These are phyloP conservation scores for Athelia psychrophila DNA, from an alignment of 1,284 basidiomycete genomes.

Conservation along the genomic window DNA sequence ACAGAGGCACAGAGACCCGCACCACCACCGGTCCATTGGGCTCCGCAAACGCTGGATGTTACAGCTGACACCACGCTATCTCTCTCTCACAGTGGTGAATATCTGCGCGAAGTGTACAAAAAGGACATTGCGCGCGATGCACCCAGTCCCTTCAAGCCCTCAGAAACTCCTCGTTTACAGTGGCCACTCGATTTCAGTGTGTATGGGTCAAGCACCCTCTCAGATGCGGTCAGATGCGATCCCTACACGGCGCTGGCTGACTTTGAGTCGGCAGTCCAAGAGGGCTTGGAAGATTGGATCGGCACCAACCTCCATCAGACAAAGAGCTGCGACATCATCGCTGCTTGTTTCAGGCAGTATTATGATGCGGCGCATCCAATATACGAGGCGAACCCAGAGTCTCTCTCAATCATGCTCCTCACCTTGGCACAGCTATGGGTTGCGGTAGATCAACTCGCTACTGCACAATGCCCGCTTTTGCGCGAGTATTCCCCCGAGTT, in stretches of 20 bases:
- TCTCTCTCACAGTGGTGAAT: constrained; percentile 21
- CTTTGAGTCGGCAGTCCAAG: constrained; percentile 29
- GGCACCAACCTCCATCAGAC: constrained; percentile 5
- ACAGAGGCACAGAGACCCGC: constrained; percentile 19
- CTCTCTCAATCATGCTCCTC: constrained; percentile 40
- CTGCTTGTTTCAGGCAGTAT: constrained; percentile 25
- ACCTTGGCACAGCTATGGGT: constrained; percentile 42
- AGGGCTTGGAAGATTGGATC: constrained; percentile 29
- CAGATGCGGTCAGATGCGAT: constrained; percentile 6
- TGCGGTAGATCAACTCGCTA: constrained; percentile 35
- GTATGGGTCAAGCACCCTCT: neutral
- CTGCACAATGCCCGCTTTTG: constrained; percentile 31
- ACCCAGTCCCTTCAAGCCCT: constrained; percentile 11
- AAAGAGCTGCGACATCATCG: constrained; percentile 12
- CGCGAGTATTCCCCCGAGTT: constrained; percentile 44
- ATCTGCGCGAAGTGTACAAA: constrained; percentile 13
- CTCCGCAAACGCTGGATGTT: constrained; percentile 22
- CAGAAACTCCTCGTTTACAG: constrained; percentile 1
- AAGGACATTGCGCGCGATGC: neutral
- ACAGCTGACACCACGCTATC: constrained; percentile 25
- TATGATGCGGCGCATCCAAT: constrained; percentile 16
- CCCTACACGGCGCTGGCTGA: constrained; percentile 26
- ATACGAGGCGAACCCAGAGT: constrained; percentile 37
- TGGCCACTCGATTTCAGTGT: constrained; percentile 5
- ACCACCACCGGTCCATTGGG: constrained; percentile 19